These are phyloP conservation scores for Coccomyxa sp. DNA, from an alignment of 139 green algal genomes.

Conservation along the genomic window DNA sequence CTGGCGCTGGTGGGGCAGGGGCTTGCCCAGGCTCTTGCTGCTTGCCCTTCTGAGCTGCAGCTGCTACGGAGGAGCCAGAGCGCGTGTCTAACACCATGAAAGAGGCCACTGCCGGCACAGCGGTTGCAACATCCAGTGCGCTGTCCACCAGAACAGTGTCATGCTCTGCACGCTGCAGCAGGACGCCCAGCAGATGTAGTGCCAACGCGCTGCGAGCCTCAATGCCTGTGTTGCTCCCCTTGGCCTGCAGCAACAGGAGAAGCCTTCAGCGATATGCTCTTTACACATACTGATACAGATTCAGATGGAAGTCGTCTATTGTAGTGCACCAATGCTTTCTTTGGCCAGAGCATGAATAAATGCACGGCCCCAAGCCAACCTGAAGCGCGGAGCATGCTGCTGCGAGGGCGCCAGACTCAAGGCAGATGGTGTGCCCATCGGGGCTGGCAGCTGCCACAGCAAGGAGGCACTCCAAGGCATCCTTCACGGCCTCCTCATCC, in stretches of 20 bases:
- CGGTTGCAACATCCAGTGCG: constrained; percentile 8
- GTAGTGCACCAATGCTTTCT: not conserved
- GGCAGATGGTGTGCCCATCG: constrained; percentile 11
- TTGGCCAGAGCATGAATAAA: not conserved
- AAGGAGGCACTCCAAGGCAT: constrained; percentile 55
- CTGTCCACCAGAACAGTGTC: not conserved
- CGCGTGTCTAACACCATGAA: not conserved
- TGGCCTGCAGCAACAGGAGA: not conserved
- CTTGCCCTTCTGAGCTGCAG: not conserved
- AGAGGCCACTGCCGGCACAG: constrained; percentile 9
- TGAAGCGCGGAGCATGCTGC: constrained; percentile 32
- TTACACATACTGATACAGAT: not conserved
- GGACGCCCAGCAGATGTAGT: not conserved
- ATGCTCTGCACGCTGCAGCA: constrained; percentile 4
- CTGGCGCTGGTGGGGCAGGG: not conserved
- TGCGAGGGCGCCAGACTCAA: constrained; percentile 14
- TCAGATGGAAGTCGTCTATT: not conserved
- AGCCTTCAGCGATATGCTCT: not conserved
- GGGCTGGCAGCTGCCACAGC: not conserved
- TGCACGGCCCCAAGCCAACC: not conserved
- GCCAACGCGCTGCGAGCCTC: not conserved
- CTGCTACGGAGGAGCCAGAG: not conserved
- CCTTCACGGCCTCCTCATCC: constrained; percentile 28
- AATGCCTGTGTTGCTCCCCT: not conserved
- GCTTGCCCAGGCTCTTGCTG: not conserved